Evolutionary conservation across 768 basidiomycete species (phyloP).

Genomic region (Russula virescens): DNA sequence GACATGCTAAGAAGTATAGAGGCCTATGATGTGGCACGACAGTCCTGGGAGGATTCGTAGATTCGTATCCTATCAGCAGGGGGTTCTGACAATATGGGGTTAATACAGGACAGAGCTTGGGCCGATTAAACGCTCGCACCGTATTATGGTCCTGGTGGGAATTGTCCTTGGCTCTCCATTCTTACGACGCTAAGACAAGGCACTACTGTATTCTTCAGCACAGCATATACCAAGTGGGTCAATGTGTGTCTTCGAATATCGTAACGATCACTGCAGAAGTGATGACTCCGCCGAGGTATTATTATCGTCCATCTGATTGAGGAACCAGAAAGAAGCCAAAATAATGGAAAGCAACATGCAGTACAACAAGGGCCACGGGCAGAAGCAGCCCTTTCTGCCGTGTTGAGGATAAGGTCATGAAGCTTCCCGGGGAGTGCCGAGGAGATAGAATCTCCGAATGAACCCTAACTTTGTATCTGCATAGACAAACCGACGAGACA

Average conservation of each 20-base stretch:
- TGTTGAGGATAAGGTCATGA: neutral
- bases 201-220: too few species aligned
- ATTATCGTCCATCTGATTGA: neutral
- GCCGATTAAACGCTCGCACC: neutral
- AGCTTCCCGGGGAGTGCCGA: neutral
- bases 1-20: neutral
- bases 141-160: neutral
- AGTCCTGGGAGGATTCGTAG: neutral
- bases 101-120: neutral
- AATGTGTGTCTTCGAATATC: too few species aligned
- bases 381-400: neutral
- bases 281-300: neutral
- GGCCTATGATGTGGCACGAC: neutral
- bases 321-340: neutral
- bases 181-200: too few species aligned
- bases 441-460: constrained; percentile 6
- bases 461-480: constrained; percentile 23
- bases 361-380: neutral
- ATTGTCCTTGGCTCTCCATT: too few species aligned
- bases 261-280: neutral
- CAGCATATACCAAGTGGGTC: too few species aligned
- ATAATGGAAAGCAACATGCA: neutral
- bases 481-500: constrained; percentile 2
- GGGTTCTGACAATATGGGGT: neutral
- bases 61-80: neutral